Evolutionary conservation across 2,329 filamentous ascomycete species (phyloP), one percentile per base, ranked within the genome.

Genomic region (Lomentospora prolificans): DNA sequence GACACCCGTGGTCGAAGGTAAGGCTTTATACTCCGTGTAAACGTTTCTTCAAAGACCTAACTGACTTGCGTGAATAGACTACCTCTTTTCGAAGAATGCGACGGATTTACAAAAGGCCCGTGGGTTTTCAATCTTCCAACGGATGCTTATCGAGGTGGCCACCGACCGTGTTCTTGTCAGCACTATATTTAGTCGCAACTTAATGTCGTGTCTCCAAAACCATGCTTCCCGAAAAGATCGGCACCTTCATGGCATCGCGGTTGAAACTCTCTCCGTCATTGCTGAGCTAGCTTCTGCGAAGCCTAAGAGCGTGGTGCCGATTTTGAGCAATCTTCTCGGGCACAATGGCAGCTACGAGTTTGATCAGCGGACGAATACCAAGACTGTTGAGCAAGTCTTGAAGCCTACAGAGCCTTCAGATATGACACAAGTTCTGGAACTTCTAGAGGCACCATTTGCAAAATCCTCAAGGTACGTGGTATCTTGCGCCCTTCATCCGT

Each of bases 21-120:
- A 75, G 85, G 74, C 12, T 50, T 6, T 25, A 22, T 31, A 10
- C 19, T 48, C 12, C 46, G 1, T 27, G 3, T 17, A 25, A 57
- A 9, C 24, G 31, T 14, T 4, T 28, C 52, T 27, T 14, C n/a
- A 10, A 9, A 14, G 30, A 6, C 4, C 12, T 48, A 31, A 25
- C 53, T 50, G 50, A 50, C 9, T 14, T 25, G 4, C 0, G 7
- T 41, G 7, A 8, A 28, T 60, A 92, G 88, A 92, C 65, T 86
- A 87, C 8, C 77, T 96, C 3, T 96, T 97, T 67, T 85, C 89
- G 3, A 82, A 86, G 57, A 82, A 80, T 10, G 86, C 91, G 3
- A 95, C 90, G 1, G 84, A 90, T 44, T 89, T 91, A 62, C 87
- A 95, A 57, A 97, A 96, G 69, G 90, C 89, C 64, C 90, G 90